These are phyloP conservation scores for Scutellaria minor DNA, from an alignment of 257 asterid species.

Conservation along the genomic window DNA sequence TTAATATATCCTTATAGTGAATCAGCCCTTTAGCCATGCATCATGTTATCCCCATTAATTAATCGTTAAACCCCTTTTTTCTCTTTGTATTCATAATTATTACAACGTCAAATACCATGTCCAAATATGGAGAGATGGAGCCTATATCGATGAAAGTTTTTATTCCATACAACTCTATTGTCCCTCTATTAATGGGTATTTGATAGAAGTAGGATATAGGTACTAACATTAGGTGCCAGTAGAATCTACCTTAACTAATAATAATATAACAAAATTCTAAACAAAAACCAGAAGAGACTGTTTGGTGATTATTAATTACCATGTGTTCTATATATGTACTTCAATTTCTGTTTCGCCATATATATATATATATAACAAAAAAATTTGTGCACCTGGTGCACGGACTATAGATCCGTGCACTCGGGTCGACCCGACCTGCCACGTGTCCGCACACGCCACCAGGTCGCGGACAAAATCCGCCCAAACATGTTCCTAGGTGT, in stretches of 20 bases:
- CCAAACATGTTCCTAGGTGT: too few species aligned
- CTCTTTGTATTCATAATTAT: slow-evolving; percentile 20
- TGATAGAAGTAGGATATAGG: slow-evolving; percentile 3
- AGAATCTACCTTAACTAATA: not conserved
- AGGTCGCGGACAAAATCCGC: too few species aligned
- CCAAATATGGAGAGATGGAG: slow-evolving; percentile 25
- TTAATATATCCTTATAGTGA: too few species aligned
- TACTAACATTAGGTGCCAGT: not conserved
- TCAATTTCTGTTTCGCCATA: not conserved
- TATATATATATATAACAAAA: too few species aligned
- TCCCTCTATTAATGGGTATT: slow-evolving; percentile 27
- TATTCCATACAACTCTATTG: not conserved
- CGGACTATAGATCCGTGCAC: too few species aligned
- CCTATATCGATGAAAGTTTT: slow-evolving; percentile 34
- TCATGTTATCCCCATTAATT: slow-evolving; percentile 35
- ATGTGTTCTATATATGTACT: not conserved
- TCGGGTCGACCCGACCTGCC: too few species aligned
- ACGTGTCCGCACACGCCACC: too few species aligned
- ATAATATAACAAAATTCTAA: too few species aligned
- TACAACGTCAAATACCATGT: not conserved
- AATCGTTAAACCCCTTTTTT: not conserved
- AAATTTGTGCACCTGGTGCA: too few species aligned
- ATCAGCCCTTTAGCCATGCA: slow-evolving; percentile 21
- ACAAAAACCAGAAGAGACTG: too few species aligned
- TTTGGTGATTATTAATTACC: too few species aligned